Base-by-base conservation (phyloP, 2,329 filamentous ascomycete species). In the Alternaria metachromatica region DNA sequence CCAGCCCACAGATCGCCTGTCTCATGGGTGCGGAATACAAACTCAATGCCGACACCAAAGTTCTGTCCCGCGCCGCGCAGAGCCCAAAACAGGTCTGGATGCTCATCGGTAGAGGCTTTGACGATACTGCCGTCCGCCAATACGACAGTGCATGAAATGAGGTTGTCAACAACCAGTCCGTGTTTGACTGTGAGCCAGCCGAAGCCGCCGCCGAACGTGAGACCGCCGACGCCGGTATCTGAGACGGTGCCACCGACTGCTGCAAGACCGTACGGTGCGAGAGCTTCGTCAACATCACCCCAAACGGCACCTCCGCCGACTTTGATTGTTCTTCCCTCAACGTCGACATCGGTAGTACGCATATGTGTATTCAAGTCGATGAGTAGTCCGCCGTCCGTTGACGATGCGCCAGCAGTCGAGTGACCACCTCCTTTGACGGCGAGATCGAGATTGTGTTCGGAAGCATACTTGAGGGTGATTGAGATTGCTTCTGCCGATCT, bases 31-130 rank as follows among this genome's bases (percentile, higher is more conserved):
- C 83, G 82, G 45, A 78, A 78, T 0, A 80, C 57, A 20, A 68
- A 64, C 12, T 58, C 55, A 3, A 84, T 86, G 11, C 87, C 84
- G 55, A 88, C 82, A 53, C 86, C 86, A 64, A 88, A 88, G 74
- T 88, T 88, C 58, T 87, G 84, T 2, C 86, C 87, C 4, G 86
- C 87, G 8, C 87, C 87, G 48, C 80, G 79, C 60, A 88, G 79
- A 1, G 79, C 86, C 86, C 86, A 89, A 70, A 81, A 88, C 11
- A 88, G 81, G 33, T 88, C 85, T 0, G 81, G 81, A 1, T 62
- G 20, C 2, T 62, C 18, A 18, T 76, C 74, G 1, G 23, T 20
- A 4, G 74, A 72, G 61, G 80, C 70, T 6, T 85, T 72, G 0
- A 78, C 82, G 5, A 72, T 66, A 12, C 69, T 80, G 13, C 86